A percentile compares a stretch with the other conserved stretches of the same genome.
These are phyloP conservation scores for Penicillium digitatum DNA, from an alignment of 2,329 filamentous ascomycete genomes.

Conservation along the genomic window DNA sequence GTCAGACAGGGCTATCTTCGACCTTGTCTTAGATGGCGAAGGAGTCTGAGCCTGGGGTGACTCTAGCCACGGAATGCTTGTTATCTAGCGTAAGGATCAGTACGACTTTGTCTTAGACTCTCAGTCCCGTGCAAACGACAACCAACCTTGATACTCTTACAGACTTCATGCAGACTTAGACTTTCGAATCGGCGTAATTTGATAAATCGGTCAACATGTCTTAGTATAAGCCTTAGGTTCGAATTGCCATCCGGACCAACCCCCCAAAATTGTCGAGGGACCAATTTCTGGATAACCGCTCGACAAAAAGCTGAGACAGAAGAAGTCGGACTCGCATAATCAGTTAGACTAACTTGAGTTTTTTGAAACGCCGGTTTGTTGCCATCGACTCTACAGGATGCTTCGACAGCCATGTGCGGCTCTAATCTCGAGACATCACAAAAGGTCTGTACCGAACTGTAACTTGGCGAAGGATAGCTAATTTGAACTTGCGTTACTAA, in stretches of 20 bases:
- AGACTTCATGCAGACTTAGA: conserved; percentile 71
- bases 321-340: conserved; percentile 62
- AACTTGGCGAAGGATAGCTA: conserved; percentile 11
- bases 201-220: conserved; percentile 73
- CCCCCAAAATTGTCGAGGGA: conserved; percentile 76
- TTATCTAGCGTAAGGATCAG: conserved; percentile 50
- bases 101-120: neutral
- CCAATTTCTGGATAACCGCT: conserved; percentile 65
- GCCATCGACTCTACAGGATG: conserved; percentile 2
- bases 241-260: conserved; percentile 47
- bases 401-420: neutral
- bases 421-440: neutral
- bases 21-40: conserved; percentile 11
- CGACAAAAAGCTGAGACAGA: conserved; percentile 84
- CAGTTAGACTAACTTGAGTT: conserved; percentile 50
- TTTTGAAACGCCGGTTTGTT: conserved; percentile 2
- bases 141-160: conserved; percentile 69
- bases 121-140: neutral
- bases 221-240: conserved; percentile 62
- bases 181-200: conserved; percentile 74
- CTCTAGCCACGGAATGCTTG: conserved; percentile 68
- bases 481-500: conserved; percentile 26
- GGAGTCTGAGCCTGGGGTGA: conserved; percentile 44
- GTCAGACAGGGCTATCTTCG: conserved; percentile 67
- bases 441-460: neutral